phyloP scores from a whole-genome alignment of 345 rosid species.

The Fremontodendron californicum region DNA sequence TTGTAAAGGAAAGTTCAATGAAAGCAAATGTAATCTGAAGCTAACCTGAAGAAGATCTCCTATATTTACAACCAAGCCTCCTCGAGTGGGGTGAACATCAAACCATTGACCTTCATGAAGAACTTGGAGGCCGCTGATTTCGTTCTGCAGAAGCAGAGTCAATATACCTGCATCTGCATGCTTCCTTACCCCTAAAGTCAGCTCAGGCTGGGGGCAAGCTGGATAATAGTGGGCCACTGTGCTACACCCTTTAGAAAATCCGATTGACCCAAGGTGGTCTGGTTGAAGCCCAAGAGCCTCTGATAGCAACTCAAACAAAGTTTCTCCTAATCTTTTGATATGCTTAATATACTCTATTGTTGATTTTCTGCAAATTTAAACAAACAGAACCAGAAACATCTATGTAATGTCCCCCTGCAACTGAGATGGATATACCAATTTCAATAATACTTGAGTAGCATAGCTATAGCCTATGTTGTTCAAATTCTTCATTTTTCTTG shows the following conservation, averaged over 20 bases:
- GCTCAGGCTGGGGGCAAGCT: conserved; percentile 32
- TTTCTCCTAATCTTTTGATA: background rate
- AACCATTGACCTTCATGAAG: conserved; percentile 12
- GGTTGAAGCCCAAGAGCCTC: conserved; percentile 1
- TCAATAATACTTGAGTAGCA: background rate
- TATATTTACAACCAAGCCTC: background rate
- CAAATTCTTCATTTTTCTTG: too few species aligned
- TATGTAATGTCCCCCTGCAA: background rate
- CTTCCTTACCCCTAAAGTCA: conserved; percentile 18
- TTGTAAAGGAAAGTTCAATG: background rate
- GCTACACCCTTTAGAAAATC: conserved; percentile 15
- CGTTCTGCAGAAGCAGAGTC: background rate
- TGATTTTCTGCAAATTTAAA: conserved; percentile 6
- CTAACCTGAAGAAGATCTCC: conserved; percentile 22
- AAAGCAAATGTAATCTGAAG: background rate
- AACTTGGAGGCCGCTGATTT: background rate
- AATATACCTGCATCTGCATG: conserved; percentile 23
- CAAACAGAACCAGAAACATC: too few species aligned
- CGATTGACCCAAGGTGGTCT: conserved; percentile 21
- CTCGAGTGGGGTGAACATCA: background rate
- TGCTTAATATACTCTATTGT: background rate
- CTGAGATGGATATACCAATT: background rate
- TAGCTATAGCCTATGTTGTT: too few species aligned
- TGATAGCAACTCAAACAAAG: background rate
- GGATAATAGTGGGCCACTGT: conserved; percentile 28